phyloP scores from a whole-genome alignment of 768 basidiomycete genomes.

The Lyophyllum atratum region DNA sequence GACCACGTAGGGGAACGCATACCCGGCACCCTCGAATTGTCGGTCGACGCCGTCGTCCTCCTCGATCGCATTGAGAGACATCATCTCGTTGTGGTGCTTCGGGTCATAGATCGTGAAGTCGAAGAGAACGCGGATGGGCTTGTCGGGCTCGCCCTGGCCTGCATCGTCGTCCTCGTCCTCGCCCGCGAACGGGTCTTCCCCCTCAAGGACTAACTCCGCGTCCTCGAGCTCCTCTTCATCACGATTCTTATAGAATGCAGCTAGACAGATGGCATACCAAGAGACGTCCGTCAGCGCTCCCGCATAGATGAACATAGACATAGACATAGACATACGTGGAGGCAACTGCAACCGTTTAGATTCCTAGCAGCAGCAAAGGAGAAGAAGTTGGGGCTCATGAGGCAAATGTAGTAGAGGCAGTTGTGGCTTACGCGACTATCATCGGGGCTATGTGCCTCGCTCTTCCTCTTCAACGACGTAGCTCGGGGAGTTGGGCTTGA shows the following conservation, averaged over 20 bases:
- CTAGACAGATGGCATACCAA: constrained; percentile 26
- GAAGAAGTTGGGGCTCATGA: background rate
- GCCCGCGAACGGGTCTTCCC: constrained; percentile 40
- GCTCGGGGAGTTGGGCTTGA: constrained; percentile 1
- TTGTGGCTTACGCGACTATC: constrained; percentile 21
- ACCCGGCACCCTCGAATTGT: constrained; percentile 57
- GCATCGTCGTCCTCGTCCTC: constrained; percentile 20
- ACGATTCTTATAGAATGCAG: constrained; percentile 37
- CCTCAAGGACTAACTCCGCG: constrained; percentile 34
- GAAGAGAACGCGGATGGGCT: constrained; percentile 59
- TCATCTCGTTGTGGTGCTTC: constrained; percentile 41
- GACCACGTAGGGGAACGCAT: constrained; percentile 45
- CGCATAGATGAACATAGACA: background rate
- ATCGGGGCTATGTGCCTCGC: constrained; percentile 6
- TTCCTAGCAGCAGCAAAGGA: constrained; percentile 17
- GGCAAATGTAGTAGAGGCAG: background rate
- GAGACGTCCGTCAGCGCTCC: background rate
- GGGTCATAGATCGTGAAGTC: constrained; percentile 67
- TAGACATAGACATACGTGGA: constrained; percentile 10
- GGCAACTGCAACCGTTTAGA: constrained; percentile 27
- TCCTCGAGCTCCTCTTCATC: constrained; percentile 39
- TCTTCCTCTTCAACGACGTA: constrained; percentile 23
- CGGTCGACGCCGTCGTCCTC: constrained; percentile 39
- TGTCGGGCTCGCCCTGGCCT: constrained; percentile 30
- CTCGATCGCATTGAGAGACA: constrained; percentile 50